Conservation (phyloP, 495 filamentous ascomycete genomes). For the Lasiosphaeria hispida region DNA sequence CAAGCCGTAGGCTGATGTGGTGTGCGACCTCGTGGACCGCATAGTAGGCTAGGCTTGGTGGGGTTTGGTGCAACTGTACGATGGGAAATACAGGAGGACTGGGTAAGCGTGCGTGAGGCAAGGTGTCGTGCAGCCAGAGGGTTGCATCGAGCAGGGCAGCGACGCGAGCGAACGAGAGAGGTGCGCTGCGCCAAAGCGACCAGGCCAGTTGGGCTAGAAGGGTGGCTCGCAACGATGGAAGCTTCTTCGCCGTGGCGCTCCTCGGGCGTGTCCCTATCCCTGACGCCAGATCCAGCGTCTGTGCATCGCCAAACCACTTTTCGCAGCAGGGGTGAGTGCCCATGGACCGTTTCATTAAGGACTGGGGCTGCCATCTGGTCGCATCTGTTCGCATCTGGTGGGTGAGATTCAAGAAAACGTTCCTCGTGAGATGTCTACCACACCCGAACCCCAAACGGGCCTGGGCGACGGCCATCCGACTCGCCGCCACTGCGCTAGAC, state of each 20-base stretch:
- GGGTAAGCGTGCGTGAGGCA: conserved; percentile 23
- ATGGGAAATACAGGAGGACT: conserved; percentile 22
- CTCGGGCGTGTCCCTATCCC: conserved; percentile 20
- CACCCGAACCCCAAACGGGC: conserved; percentile 17
- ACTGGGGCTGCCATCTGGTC: not conserved
- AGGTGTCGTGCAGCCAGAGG: conserved; percentile 30
- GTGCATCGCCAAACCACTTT: conserved; percentile 21
- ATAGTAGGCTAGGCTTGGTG: conserved; percentile 23
- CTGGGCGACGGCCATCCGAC: conserved; percentile 11
- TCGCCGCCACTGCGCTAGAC: not conserved
- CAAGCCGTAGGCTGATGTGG: conserved; percentile 51
- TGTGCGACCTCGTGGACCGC: conserved; percentile 24
- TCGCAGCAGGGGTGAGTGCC: conserved; percentile 20
- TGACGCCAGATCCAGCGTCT: conserved; percentile 26
- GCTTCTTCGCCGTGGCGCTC: conserved; percentile 19
- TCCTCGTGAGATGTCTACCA: conserved; percentile 10
- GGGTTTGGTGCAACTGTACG: conserved; percentile 31
- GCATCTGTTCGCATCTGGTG: conserved; percentile 4
- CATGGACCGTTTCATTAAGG: conserved; percentile 28
- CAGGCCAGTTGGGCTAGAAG: conserved; percentile 20
- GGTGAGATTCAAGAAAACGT: not conserved
- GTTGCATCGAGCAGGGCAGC: conserved; percentile 28
- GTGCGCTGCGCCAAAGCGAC: conserved; percentile 23
- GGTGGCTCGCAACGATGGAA: conserved; percentile 26
- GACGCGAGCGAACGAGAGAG: conserved; percentile 22